Evolutionary conservation across 495 filamentous ascomycete species (phyloP), one percentile per base, ranked within the genome.

Genomic region (Penicillium coffeae): DNA sequence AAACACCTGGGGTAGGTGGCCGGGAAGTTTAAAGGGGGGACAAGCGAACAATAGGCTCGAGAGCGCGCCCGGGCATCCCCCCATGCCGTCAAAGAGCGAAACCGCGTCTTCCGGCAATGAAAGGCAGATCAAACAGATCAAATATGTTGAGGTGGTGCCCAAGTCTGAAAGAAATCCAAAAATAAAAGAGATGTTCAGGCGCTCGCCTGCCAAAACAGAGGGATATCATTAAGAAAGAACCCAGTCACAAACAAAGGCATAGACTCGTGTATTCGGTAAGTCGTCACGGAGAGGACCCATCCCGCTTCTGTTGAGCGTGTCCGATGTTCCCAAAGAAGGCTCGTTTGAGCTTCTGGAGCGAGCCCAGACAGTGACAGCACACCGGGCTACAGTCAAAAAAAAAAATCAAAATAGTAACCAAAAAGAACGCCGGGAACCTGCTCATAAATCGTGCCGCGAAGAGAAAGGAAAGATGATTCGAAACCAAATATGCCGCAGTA

Each of bases 221-320:
- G 60, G 60, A 63, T 63, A 63, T 63, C 60, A 63, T 60, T 50
- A 55, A 54, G 56, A 60, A 46, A 50, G 45, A 58, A 59, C 44
- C 52, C 47, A 55, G 48, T 50, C 52, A 51, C 47, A 60, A 58
- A 65, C 44, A 58, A 55, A 57, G 46, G 47, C 56, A 49, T 58
- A 55, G 53, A 58, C 56, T 63, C 60, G 60, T 63, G 52, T 58
- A 63, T 51, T 63, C 59, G 56, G 47, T 57, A 59, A 63, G 47
- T 63, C 60, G 54, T 60, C 57, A 63, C 42, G 51, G 47, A 54
- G 32, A 37, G 14, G 15, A 22, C 18, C 40, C 33, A 47, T 21
- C 32, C 42, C 50, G 42, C 46, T 36, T 38, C 38, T 38, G 39
- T 42, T 30, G 48, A 52, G 42, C 44, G 40, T 41, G 42, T 32